These are phyloP conservation scores for Trichoderma sp. DNA, from an alignment of 2,329 filamentous ascomycete genomes.

Conservation along the genomic window DNA sequence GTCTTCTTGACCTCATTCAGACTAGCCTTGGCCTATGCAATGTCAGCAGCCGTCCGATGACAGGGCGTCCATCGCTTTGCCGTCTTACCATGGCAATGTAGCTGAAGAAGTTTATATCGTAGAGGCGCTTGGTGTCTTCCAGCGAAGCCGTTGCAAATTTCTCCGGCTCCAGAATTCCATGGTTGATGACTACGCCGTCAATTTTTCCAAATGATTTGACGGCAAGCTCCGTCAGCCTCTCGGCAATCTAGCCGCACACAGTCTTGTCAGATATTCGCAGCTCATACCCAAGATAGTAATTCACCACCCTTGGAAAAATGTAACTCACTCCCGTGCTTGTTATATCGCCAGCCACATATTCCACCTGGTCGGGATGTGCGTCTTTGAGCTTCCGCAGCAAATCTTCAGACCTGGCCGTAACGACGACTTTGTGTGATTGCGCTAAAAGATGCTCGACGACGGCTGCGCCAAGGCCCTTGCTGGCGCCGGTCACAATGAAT, in stretches of 20 bases:
- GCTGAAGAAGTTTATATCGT: conserved; percentile 86
- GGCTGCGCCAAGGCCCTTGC: conserved; percentile 60
- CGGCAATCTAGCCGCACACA: conserved; percentile 45
- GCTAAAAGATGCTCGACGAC: conserved; percentile 51
- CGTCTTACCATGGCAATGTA: conserved; percentile 67
- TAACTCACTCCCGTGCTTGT: conserved; percentile 46
- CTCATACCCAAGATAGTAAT: neutral
- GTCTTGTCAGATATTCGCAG: neutral
- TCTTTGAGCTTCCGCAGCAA: conserved; percentile 50
- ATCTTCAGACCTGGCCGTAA: conserved; percentile 53
- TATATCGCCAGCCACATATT: conserved; percentile 55
- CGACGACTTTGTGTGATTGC: conserved; percentile 55
- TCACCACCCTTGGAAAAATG: neutral
- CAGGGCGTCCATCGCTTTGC: neutral
- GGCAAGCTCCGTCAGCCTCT: conserved; percentile 63
- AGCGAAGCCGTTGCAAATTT: conserved; percentile 64
- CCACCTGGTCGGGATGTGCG: conserved; percentile 52
- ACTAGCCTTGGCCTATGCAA: conserved; percentile 62
- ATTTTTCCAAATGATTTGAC: conserved; percentile 66
- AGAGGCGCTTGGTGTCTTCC: conserved; percentile 71
- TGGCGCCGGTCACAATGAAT: conserved; percentile 67
- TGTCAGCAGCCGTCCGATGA: conserved; percentile 15
- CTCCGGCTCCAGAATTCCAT: conserved; percentile 77
- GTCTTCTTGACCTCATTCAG: conserved; percentile 66
- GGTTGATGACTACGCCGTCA: conserved; percentile 84